Evolutionary conservation across 1,139 yeast species (phyloP).

Genomic region (Arxiozyma heterogenica): DNA sequence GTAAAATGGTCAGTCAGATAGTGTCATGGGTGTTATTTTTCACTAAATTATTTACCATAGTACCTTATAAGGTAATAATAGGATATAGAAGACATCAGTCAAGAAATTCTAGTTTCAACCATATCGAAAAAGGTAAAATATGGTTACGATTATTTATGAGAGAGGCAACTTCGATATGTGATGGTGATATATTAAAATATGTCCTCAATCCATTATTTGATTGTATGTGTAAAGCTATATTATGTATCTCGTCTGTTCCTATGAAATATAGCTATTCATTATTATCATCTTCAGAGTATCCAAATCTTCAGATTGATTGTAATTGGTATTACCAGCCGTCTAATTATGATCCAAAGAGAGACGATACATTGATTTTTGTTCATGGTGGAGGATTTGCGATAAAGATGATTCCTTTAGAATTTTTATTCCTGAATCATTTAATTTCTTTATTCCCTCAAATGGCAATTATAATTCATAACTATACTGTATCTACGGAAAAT

Average conservation of each 20-base stretch:
- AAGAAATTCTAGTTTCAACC: neutral
- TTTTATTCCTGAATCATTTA: slow-evolving; percentile 11
- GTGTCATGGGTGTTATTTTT: neutral
- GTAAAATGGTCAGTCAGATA: neutral
- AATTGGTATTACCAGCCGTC: slow-evolving; percentile 11
- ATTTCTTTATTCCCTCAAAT: slow-evolving; percentile 9
- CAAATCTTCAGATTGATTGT: neutral
- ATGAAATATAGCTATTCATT: too few relatives aligned
- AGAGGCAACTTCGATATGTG: slow-evolving; percentile 12
- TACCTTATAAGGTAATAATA: neutral
- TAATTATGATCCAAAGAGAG: slow-evolving; percentile 11
- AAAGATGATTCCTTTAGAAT: slow-evolving; percentile 11
- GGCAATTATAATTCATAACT: slow-evolving; percentile 15
- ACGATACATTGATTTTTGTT: slow-evolving; percentile 13
- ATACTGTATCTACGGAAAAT: slow-evolving; percentile 9
- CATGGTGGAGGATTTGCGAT: slow-evolving; percentile 23
- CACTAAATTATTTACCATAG: neutral
- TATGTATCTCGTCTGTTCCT: neutral
- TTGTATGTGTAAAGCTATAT: neutral
- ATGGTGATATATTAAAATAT: slow-evolving; percentile 7
- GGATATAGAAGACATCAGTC: neutral
- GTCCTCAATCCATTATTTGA: slow-evolving; percentile 16
- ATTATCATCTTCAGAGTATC: neutral
- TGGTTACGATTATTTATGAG: slow-evolving; percentile 12
- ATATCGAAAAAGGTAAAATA: neutral